Evolutionary conservation across 805 yeast species (phyloP).

Genomic region (Wickerhamomyces tratensis): DNA sequence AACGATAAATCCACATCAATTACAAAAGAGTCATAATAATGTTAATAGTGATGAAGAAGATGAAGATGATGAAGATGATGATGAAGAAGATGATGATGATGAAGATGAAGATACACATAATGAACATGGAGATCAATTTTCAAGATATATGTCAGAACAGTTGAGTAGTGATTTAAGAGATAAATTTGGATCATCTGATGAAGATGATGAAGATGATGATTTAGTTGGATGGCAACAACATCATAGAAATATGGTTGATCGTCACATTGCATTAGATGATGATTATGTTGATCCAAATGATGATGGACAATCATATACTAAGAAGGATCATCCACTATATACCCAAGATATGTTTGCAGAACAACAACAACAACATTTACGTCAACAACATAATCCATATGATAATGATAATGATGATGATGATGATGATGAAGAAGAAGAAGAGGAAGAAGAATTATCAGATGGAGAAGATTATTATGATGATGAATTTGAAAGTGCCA

Average conservation of each 20-base stretch:
- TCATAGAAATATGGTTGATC: background rate
- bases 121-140: conserved; percentile 14
- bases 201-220: conserved; percentile 24
- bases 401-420: no score
- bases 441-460: conserved; percentile 11
- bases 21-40: background rate
- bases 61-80: conserved; percentile 11
- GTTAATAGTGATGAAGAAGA: conserved; percentile 1
- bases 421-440: no score
- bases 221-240: conserved; percentile 13
- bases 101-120: conserved; percentile 19
- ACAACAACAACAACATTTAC: conserved; percentile 1
- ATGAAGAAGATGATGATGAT: conserved; percentile 15
- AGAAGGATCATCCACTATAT: conserved; percentile 50
- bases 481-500: conserved; percentile 21
- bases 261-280: conserved; percentile 18
- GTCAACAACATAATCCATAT: background rate
- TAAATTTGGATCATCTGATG: conserved; percentile 50
- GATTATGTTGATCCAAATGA: conserved; percentile 76
- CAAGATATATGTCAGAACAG: conserved; percentile 64
- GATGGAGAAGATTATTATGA: conserved; percentile 20
- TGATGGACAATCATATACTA: conserved; percentile 68
- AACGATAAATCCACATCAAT: background rate
- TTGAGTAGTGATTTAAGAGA: conserved; percentile 47
- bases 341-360: conserved; percentile 9